Conservation (phyloP, 805 yeast genomes). For the Monosporozyma aerobia region DNA sequence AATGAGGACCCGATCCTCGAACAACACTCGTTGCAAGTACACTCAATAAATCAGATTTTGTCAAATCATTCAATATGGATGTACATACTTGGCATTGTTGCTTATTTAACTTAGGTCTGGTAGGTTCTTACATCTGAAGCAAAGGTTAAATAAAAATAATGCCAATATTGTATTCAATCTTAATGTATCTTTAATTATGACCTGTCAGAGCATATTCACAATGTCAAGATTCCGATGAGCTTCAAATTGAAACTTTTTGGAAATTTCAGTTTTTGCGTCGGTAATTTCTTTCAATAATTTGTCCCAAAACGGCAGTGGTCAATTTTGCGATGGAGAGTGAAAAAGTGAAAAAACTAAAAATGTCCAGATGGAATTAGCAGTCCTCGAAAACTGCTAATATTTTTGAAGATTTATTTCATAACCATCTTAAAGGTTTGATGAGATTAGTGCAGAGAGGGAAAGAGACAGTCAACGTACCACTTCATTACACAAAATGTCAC, state of each 20-base stretch:
- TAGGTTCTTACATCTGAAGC: conserved; percentile 2
- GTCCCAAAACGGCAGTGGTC: no score
- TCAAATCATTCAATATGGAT: neutral
- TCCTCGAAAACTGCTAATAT: no score
- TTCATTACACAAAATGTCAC: neutral
- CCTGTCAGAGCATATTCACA: neutral
- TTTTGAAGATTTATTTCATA: no score
- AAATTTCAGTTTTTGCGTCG: neutral
- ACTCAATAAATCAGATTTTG: neutral
- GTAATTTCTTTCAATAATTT: neutral
- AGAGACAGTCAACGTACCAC: neutral
- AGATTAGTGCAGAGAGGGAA: neutral
- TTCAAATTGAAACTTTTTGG: neutral
- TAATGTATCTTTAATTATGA: neutral
- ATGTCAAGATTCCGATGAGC: neutral
- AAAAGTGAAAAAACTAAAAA: no score
- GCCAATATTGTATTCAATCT: neutral
- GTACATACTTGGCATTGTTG: conserved; percentile 57
- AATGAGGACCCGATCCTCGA: conserved; percentile 71
- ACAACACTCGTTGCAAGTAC: conserved; percentile 1
- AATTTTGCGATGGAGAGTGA: no score
- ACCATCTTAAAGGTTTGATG: neutral
- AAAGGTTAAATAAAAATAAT: neutral
- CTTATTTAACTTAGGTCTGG: conserved; percentile 20
- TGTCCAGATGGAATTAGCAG: no score